Base-by-base conservation (phyloP, 768 basidiomycete species). In the Suillus alpinus region DNA sequence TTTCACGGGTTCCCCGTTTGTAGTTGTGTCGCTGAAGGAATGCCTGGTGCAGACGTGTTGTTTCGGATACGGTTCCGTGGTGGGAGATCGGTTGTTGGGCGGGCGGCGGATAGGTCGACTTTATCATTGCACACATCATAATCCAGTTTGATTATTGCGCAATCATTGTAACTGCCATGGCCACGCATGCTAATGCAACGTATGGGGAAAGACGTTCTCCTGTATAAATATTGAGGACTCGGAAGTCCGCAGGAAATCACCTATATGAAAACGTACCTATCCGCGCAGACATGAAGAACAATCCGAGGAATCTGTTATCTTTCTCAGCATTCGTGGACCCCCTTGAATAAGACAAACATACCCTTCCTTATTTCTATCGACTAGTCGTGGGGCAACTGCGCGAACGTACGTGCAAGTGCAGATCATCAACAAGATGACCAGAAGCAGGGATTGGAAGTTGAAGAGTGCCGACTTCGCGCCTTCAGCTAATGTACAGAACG, bases 391-490 rank as follows among this genome's bases (percentile, higher is more conserved):
- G 3, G 92, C 88, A 14, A 95, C 88, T 0, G 92, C 88, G 50
- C 97, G 87, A 16, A 95, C 83, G 75, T 98, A 99, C 3, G 96
- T 95, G 79, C 93, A 98, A 60, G 97, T 98, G 79, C 96, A 99
- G 62, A 98, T 94, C 73, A 92, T 81, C 52, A 99, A 83, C 9
- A 98, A 83, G 64, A 97, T 88, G 72, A 96, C 94, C 69, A 96
- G 87, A n/a, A 99, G 83, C 20, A 99, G 83, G 0, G 95, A 94
- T 75, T 95, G 90, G 71, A 99, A 99, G 77, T 97, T 96, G 87
- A 98, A 97, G 29, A 99, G 83, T 2, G 97, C 96, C 32, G 95
- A 95, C 89, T 91, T 70, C 44, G 10, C 10, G 20, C 10, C n/a
- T 44, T 44, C 12, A 44, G 44, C 12, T 44, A 23, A 44, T 23